Percentiles rank a stretch among this genome's conserved stretches.
Conservation (phyloP, 1,284 basidiomycete genomes). For the Naganishia albida region DNA sequence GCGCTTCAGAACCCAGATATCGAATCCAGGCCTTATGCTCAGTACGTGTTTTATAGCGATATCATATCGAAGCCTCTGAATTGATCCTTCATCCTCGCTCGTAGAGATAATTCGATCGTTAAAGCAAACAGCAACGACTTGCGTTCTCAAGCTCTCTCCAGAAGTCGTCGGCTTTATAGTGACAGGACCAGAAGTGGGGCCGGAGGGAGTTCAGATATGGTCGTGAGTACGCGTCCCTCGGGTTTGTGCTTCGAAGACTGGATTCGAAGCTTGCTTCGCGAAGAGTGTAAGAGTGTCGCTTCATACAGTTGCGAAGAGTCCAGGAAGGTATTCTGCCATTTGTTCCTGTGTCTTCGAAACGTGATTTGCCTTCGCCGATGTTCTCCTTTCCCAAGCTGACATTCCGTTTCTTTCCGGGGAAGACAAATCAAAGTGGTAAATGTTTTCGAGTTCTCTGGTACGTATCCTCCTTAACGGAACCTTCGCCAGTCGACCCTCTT, state of each 20-base stretch:
- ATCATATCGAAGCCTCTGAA: background rate
- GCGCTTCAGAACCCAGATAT: slow-evolving; percentile 67
- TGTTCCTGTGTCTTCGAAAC: too few species aligned
- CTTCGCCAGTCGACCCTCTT: slow-evolving; percentile 65
- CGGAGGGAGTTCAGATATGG: slow-evolving; percentile 88
- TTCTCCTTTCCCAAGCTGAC: background rate
- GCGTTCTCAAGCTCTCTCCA: slow-evolving; percentile 75
- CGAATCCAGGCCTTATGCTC: slow-evolving; percentile 63
- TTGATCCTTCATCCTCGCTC: background rate
- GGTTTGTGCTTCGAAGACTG: background rate
- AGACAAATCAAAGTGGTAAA: slow-evolving; percentile 55
- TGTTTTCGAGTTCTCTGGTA: background rate
- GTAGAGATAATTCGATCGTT: slow-evolving; percentile 72
- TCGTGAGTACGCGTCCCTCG: slow-evolving; percentile 62
- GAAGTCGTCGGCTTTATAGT: slow-evolving; percentile 74
- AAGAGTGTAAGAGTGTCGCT: too few species aligned
- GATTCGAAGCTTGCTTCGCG: too few species aligned
- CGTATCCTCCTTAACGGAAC: slow-evolving; percentile 39
- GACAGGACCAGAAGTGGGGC: slow-evolving; percentile 69
- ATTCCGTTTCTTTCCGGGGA: background rate
- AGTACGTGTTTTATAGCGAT: slow-evolving; percentile 54
- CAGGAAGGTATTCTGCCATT: too few species aligned
- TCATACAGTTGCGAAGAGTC: too few species aligned
- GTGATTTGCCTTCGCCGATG: too few species aligned
- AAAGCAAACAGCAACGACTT: slow-evolving; percentile 79